Evolutionary conservation across 768 basidiomycete species (phyloP), one percentile per base, ranked within the genome.

Genomic region (Kwoniella europaea): DNA sequence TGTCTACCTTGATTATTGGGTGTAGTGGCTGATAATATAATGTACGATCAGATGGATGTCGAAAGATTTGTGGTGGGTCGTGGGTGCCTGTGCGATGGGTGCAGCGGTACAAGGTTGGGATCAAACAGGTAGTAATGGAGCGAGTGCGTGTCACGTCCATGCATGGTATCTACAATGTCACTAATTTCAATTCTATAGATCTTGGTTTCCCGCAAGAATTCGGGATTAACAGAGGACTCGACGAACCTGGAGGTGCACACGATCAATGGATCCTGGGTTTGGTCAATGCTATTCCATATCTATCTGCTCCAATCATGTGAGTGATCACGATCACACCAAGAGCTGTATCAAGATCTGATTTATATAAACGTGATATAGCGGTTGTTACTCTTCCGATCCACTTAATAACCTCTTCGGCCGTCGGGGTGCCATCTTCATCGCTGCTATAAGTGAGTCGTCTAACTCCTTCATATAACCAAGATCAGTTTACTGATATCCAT

Each of bases 371-470:
- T 58, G 22, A 61, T 43, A 43, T 43, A 61, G 59, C 46, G 64
- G 65, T 57, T 67, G 65, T 22, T 71, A 65, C 57, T 68, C 67
- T 20, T 75, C 66, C 0, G 88, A 89, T 29, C 91, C 91, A 0
- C 85, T 91, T 68, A 96, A 94, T 76, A 74, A 82, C 59, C 82
- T 73, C 66, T 82, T 88, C 60, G 88, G 88, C 12, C 86, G 88
- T 64, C 84, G 89, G 44, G 87, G 87, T 18, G 85, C 86, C 13
- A 88, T 88, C 74, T 88, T 88, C 82, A 73, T 61, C 20, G 10
- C 59, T 29, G 57, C 57, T 7, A 58, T 58, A 9, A 58, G 57
- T 58, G 20, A 29, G 57, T 58, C 27, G 20, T 56, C 27, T 27
- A 27, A 1, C 1, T 27, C 27, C 27, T 27, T 3, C 27, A 27